Conservation (phyloP, 2,329 filamentous ascomycete genomes). For the Phialocephala sp. region DNA sequence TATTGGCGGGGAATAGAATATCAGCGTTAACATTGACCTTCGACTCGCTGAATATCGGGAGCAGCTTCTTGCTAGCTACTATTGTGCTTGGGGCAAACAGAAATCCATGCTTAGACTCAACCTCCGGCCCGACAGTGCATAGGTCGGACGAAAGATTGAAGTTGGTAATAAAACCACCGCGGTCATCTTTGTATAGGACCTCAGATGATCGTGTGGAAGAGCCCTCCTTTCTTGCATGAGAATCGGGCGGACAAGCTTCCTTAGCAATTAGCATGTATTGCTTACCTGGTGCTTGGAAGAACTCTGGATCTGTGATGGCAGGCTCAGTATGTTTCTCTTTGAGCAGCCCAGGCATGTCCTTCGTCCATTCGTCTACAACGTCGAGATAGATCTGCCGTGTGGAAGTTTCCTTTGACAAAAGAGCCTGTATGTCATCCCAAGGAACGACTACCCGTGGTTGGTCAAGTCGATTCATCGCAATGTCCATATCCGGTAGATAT, state of each 20-base stretch:
- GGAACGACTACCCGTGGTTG: conserved; percentile 67
- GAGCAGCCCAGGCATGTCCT: conserved; percentile 46
- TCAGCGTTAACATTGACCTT: conserved; percentile 69
- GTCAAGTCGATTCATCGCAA: conserved; percentile 69
- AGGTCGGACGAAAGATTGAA: conserved; percentile 64
- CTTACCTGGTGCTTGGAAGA: conserved; percentile 46
- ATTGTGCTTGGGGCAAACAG: conserved; percentile 60
- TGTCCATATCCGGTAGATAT: conserved; percentile 67
- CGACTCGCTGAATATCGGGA: conserved; percentile 67
- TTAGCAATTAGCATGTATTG: conserved; percentile 65
- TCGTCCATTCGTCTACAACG: conserved; percentile 50
- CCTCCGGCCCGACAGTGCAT: conserved; percentile 59
- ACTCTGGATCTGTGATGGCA: conserved; percentile 32
- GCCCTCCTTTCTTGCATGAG: conserved; percentile 50
- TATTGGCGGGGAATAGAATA: conserved; percentile 55
- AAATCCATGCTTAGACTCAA: conserved; percentile 58
- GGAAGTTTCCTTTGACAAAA: conserved; percentile 55
- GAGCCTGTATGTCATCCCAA: conserved; percentile 58
- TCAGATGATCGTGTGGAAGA: conserved; percentile 45
- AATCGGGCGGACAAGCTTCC: conserved; percentile 61
- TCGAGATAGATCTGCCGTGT: conserved; percentile 51
- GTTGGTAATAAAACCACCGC: conserved; percentile 60
- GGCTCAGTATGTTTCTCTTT: conserved; percentile 31
- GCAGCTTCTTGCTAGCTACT: conserved; percentile 57
- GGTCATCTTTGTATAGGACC: conserved; percentile 48